Evolutionary conservation across 345 rosid genomes (phyloP).

Genomic region (Clarkia xantiana): DNA sequence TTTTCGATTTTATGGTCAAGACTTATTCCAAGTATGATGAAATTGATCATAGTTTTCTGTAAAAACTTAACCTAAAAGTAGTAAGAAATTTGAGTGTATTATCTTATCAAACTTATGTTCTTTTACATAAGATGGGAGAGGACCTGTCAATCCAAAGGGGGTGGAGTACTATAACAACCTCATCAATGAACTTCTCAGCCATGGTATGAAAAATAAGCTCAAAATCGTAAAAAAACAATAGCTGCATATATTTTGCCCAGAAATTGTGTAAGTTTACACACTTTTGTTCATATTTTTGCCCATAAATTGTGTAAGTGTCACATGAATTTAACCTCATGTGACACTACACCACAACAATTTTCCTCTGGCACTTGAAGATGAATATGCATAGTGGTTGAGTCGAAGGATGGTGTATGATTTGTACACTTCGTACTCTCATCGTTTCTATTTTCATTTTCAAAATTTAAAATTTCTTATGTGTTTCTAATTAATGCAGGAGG

Average conservation of each 20-base stretch:
- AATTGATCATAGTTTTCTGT: too few relatives aligned
- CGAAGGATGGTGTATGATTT: constrained; percentile 21
- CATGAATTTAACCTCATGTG: constrained; percentile 21
- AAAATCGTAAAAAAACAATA: too few relatives aligned
- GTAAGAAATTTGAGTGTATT: background rate
- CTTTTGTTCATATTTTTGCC: background rate
- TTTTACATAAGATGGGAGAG: constrained; percentile 13
- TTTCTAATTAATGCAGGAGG: too few relatives aligned
- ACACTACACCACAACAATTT: too few relatives aligned
- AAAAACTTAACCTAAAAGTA: too few relatives aligned
- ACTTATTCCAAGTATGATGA: constrained; percentile 23
- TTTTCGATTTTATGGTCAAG: constrained; percentile 28
- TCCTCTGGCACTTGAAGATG: constrained; percentile 35
- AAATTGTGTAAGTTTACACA: background rate
- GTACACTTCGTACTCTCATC: background rate
- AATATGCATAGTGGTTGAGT: constrained; percentile 31
- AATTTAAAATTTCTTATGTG: too few relatives aligned
- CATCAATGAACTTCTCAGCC: too few relatives aligned
- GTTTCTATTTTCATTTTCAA: too few relatives aligned
- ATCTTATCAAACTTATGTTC: background rate
- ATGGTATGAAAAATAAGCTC: too few relatives aligned
- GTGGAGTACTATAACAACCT: too few relatives aligned
- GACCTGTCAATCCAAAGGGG: too few relatives aligned
- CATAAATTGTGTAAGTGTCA: constrained; percentile 29
- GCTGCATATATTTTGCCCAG: too few relatives aligned